Evolutionary conservation across 768 basidiomycete genomes (phyloP).

Genomic region (Lentinula sp.): DNA sequence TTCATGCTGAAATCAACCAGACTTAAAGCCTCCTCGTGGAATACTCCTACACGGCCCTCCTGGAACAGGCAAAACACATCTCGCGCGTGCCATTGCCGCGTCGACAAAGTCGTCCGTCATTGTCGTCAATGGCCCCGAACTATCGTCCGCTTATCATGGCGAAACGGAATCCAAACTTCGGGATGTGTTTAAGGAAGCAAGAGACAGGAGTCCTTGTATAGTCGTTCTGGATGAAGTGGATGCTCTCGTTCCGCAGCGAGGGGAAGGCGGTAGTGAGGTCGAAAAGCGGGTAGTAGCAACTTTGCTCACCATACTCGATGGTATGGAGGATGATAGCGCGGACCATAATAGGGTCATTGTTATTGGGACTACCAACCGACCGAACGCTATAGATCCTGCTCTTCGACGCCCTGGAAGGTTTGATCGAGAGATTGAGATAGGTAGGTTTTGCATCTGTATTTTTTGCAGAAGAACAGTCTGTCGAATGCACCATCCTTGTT

Average conservation of each 20-base stretch:
- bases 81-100: constrained; percentile 89
- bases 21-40: constrained; percentile 94
- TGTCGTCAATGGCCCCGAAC: constrained; percentile 91
- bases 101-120: constrained; percentile 86
- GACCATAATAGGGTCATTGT: constrained; percentile 72
- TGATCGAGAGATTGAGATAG: constrained; percentile 45
- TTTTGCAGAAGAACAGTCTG: neutral
- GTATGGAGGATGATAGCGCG: constrained; percentile 55
- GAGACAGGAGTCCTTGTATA: constrained; percentile 79
- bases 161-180: constrained; percentile 92
- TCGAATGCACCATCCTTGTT: neutral
- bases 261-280: constrained; percentile 89
- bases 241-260: constrained; percentile 85
- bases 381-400: constrained; percentile 94
- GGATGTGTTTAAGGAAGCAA: constrained; percentile 84
- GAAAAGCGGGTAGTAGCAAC: constrained; percentile 96
- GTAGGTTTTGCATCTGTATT: neutral
- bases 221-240: constrained; percentile 96
- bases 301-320: constrained; percentile 90
- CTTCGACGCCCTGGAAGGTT: constrained; percentile 86
- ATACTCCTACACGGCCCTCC: constrained; percentile 94
- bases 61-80: constrained; percentile 96
- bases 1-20: constrained; percentile 21
- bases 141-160: constrained; percentile 94
- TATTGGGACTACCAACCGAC: constrained; percentile 93